Conservation (phyloP, 225 moss, liverwort and hornwort genomes). For the Bryoerythrophyllum caledonicum region DNA sequence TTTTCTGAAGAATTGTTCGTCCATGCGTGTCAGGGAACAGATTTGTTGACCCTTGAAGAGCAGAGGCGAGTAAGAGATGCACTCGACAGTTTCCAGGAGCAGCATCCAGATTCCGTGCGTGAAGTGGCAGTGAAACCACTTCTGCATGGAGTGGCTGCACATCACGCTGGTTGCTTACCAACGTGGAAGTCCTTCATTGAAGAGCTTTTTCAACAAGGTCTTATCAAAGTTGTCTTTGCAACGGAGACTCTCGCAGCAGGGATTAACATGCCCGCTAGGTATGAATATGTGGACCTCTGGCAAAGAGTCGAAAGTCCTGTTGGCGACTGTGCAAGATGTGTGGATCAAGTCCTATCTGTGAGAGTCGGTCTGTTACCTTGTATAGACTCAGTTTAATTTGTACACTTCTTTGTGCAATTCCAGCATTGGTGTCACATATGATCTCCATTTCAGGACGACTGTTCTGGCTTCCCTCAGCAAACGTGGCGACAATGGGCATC, state of each 20-base stretch:
- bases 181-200: slow-evolving; percentile 96
- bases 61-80: slow-evolving; percentile 60
- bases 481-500: slow-evolving; percentile 82
- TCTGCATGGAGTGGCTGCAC: slow-evolving; percentile 81
- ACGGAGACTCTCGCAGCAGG: slow-evolving; percentile 99
- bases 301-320: slow-evolving; percentile 17
- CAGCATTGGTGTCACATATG: slow-evolving; percentile 5
- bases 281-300: slow-evolving; percentile 24
- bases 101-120: slow-evolving; percentile 84
- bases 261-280: slow-evolving; percentile 97
- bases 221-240: slow-evolving; percentile 91
- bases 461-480: slow-evolving; percentile 95
- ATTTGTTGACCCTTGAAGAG: slow-evolving; percentile 60
- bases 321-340: slow-evolving; percentile 15
- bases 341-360: slow-evolving; percentile 14
- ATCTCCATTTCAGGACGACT: slow-evolving; percentile 62
- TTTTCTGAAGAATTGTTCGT: not conserved
- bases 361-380: slow-evolving; percentile 14
- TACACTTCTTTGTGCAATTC: slow-evolving; percentile 3
- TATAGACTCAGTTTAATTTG: not conserved
- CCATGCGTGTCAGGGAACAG: slow-evolving; percentile 39
- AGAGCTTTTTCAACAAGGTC: slow-evolving; percentile 92
- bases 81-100: slow-evolving; percentile 55
- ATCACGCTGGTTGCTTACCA: slow-evolving; percentile 98
- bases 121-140: slow-evolving; percentile 79